Conservation (phyloP, 495 filamentous ascomycete genomes). For the Penicillium odoratum region DNA sequence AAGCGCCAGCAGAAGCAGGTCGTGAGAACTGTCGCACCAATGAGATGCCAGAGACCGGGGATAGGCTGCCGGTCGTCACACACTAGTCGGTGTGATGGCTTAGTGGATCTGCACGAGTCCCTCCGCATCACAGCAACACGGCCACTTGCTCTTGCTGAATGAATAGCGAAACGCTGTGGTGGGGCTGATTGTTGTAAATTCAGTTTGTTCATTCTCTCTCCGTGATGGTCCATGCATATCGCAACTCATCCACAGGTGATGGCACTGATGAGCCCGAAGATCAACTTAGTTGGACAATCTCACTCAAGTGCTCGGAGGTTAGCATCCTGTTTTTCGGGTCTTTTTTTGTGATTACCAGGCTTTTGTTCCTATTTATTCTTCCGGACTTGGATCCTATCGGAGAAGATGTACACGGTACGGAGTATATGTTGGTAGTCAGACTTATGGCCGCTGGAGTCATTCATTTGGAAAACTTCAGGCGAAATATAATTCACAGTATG, state of each 20-base stretch:
- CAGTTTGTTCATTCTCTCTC: slow-evolving; percentile 1
- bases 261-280: background rate
- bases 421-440: background rate
- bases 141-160: slow-evolving; percentile 9
- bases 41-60: slow-evolving; percentile 23
- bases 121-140: slow-evolving; percentile 23
- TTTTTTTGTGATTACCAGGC: background rate
- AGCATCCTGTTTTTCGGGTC: background rate
- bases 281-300: background rate
- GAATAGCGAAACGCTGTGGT: slow-evolving; percentile 20
- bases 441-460: background rate
- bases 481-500: background rate
- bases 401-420: background rate
- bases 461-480: background rate
- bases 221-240: slow-evolving; percentile 18
- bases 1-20: slow-evolving; percentile 39
- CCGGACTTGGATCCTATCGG: background rate
- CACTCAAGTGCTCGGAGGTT: background rate
- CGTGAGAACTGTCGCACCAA: slow-evolving; percentile 34
- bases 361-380: background rate
- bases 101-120: slow-evolving; percentile 35
- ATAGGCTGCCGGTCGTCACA: slow-evolving; percentile 40
- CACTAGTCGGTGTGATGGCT: slow-evolving; percentile 43
- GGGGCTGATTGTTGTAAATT: slow-evolving; percentile 7
- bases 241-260: background rate